These are phyloP conservation scores for Bipolaris victoriae DNA, from an alignment of 2,329 filamentous ascomycete species.

Conservation along the genomic window DNA sequence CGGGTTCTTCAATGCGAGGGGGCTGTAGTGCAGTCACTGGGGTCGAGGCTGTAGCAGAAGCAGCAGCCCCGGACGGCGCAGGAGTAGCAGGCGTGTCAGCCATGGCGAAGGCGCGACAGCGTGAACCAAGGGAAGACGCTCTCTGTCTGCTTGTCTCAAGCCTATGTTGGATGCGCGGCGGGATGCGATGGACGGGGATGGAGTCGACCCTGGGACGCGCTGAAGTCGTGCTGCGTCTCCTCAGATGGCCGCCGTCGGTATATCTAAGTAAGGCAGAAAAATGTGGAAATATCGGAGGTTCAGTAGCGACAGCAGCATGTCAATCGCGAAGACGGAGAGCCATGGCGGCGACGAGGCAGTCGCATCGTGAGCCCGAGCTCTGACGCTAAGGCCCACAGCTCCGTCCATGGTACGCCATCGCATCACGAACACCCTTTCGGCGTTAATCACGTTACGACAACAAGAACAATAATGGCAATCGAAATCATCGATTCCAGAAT, in stretches of 20 bases:
- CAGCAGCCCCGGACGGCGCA: background rate
- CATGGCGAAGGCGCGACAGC: constrained; percentile 6
- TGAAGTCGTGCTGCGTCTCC: background rate
- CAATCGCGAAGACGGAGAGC: constrained; percentile 7
- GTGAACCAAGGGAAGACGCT: constrained; percentile 2
- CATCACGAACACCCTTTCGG: constrained; percentile 7
- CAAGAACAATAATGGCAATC: background rate
- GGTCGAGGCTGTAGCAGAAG: constrained; percentile 18
- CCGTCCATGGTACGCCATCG: constrained; percentile 4
- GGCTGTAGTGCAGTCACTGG: constrained; percentile 19
- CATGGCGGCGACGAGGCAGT: background rate
- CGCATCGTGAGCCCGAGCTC: constrained; percentile 11
- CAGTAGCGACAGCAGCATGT: constrained; percentile 6
- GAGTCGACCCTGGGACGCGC: background rate
- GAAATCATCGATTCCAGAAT: too few species aligned
- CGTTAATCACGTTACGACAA: background rate
- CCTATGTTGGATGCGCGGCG: constrained; percentile 5
- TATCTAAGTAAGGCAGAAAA: background rate
- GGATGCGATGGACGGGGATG: constrained; percentile 6
- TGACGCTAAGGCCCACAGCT: constrained; percentile 4
- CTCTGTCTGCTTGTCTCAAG: constrained; percentile 4
- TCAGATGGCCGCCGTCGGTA: background rate
- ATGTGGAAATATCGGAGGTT: background rate
- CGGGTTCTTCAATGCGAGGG: constrained; percentile 42
- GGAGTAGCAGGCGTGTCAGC: constrained; percentile 8